Evolutionary conservation across 768 basidiomycete species (phyloP), one percentile per base, ranked within the genome.

Genomic region (Psilocybe azurescens): DNA sequence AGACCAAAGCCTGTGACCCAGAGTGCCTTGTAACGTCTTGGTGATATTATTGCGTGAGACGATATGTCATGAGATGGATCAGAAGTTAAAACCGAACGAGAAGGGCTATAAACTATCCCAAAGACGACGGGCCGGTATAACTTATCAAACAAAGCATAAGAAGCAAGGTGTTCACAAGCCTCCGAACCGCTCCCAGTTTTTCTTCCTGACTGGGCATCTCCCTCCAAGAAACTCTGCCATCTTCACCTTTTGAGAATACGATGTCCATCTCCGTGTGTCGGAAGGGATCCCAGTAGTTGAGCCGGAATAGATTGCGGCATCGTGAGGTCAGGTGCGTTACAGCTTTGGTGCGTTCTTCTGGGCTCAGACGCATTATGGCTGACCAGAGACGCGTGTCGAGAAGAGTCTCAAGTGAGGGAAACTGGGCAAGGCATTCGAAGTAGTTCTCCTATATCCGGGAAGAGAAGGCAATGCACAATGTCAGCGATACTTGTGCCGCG

Each of bases 141-240:
- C 11, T 8, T 3, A 9, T 8, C 38, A 39, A 24, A 36, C 3
- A 36, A 36, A 36, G 33, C 33, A 7, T 36, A 11, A 36, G 33
- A 36, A 36, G 33, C 33, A 36, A 36, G 33, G 33, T 1, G 33
- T 30, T 53, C 52, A 53, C 16, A 53, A 14, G 18, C 52, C 52
- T 9, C 52, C 52, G n/a, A 53, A 53, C n/a, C 52, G 29, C 32
- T 36, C 33, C 52, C 52, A 53, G n/a, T 38, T 53, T 53, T 18
- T 53, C 52, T 38, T 53, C 52, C 52, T 16, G 30, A 30, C 50
- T 52, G 30, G 50, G 52, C 32, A n/a, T 20, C 30, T 53, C 52
- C 16, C 30, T n/a, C 52, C 52, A 53, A n/a, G 41, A 44, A 44
- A 44, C 41, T n/a, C 41, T 14, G n/a, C 33, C 32, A 18, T 53